Base-by-base conservation (phyloP, 495 filamentous ascomycete genomes). In the Xylaria scruposa region DNA sequence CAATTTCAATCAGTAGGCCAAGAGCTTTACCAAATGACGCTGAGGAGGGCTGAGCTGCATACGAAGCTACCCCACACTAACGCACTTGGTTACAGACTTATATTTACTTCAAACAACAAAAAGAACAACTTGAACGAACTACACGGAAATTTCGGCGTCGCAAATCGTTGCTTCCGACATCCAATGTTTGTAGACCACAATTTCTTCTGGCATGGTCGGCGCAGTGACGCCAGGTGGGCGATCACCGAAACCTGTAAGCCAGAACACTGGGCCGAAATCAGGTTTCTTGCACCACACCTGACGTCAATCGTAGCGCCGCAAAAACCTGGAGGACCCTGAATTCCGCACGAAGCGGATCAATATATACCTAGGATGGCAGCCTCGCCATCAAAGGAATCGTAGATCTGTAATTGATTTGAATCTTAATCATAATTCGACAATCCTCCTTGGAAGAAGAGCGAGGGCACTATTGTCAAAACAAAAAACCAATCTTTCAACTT, bases 291-390 rank as follows among this genome's bases (percentile, higher is more conserved):
- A 53, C 26, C 68, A 66, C 64, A 61, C 70, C 67, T 78, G 76
- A 78, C 75, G 76, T 78, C 76, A 78, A 73, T 70, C 70, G 36
- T 68, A 65, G 72, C 76, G 70, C 51, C 68, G 56, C 65, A 40
- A 21, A 31, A 51, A 38, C 29, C 46, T 17, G 63, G 46, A 66
- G 44, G 65, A 67, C 65, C 67, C 56, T 69, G 54, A 26, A 61
- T 60, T 56, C 63, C 3, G 21, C 49, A 56, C 49, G 21, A 40
- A 12, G 36, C 29, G 29, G 46, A 19, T 33, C 8, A 26, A 42
- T 67, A 67, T 67, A 67, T 67, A 44, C 3, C 12, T 29, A 44
- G 13, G 21, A 21, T 21, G 2, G 36, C 19, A 56, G 47, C 47
- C 49, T 67, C 49, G 24, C 49, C 49, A 67, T 29, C 13, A 10